These are phyloP conservation scores for Paecilomyces variotii DNA, from an alignment of 2,329 filamentous ascomycete genomes.

Conservation along the genomic window DNA sequence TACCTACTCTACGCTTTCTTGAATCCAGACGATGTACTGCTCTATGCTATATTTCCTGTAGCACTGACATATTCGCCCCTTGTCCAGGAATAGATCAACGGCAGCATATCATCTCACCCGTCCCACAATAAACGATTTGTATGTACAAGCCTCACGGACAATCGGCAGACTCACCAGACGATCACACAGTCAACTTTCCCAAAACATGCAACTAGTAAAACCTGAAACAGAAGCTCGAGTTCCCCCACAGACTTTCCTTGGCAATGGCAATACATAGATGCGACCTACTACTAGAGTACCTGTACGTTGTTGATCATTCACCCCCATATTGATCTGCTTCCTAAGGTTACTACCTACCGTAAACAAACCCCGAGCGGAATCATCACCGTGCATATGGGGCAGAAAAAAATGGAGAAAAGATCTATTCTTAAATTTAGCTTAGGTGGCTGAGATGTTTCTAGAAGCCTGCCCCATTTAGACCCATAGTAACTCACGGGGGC, in stretches of 20 bases:
- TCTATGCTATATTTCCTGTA: too few relatives aligned
- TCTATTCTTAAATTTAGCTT: not conserved
- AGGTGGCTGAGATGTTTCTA: not conserved
- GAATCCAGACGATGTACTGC: too few relatives aligned
- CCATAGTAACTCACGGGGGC: not conserved
- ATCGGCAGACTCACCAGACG: not conserved
- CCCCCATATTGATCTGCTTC: too few relatives aligned
- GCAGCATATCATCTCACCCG: not conserved
- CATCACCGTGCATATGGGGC: not conserved
- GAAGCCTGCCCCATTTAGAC: not conserved
- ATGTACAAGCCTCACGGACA: not conserved
- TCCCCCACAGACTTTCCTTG: not conserved
- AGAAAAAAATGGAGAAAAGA: not conserved
- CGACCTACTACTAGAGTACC: too few relatives aligned
- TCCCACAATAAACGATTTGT: not conserved
- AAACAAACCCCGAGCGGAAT: not conserved
- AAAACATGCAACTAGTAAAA: too few relatives aligned
- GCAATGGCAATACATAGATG: too few relatives aligned
- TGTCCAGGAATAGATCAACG: not conserved
- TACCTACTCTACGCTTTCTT: not conserved
- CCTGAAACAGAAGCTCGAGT: not conserved
- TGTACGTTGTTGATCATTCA: too few relatives aligned
- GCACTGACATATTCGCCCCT: too few relatives aligned
- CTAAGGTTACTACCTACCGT: too few relatives aligned
- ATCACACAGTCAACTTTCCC: not conserved